Evolutionary conservation across 116 monocot species (phyloP).

Genomic region (Zostera marina): DNA sequence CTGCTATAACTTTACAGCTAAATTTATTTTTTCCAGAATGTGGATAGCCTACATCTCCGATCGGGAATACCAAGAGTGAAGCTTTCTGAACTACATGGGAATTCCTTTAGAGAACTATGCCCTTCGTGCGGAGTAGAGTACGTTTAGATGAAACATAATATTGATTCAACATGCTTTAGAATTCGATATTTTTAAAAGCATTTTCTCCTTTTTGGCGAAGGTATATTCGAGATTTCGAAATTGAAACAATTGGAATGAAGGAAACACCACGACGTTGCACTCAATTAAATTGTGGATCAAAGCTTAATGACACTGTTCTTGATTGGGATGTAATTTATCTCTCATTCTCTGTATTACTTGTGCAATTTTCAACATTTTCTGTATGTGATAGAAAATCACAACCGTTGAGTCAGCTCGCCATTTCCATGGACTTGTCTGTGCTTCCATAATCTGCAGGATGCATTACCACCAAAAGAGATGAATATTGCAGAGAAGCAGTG

Average conservation of each 20-base stretch:
- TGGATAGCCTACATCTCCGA: slow-evolving; percentile 98
- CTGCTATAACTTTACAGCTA: neutral
- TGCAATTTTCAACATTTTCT: neutral
- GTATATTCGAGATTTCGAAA: slow-evolving; percentile 96
- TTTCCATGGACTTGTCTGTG: neutral
- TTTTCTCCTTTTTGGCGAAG: slow-evolving; percentile 25
- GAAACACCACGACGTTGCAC: slow-evolving; percentile 86
- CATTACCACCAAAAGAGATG: slow-evolving; percentile 92
- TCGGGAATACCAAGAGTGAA: slow-evolving; percentile 96
- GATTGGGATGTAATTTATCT: slow-evolving; percentile 82
- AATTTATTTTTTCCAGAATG: slow-evolving; percentile 42
- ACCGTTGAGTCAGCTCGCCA: neutral
- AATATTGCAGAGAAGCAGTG: slow-evolving; percentile 82
- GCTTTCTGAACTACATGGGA: slow-evolving; percentile 96
- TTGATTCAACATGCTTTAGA: neutral
- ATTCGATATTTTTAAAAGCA: neutral
- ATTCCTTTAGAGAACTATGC: slow-evolving; percentile 93
- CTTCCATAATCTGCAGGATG: slow-evolving; percentile 48
- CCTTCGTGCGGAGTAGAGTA: slow-evolving; percentile 90
- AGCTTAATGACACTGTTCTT: slow-evolving; percentile 87
- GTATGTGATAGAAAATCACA: neutral
- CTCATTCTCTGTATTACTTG: neutral
- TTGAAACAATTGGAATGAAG: slow-evolving; percentile 98
- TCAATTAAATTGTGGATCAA: slow-evolving; percentile 45
- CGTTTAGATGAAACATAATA: neutral